Base-by-base conservation (phyloP, 139 green algal species). In the Chlorokybus atmophyticus region DNA sequence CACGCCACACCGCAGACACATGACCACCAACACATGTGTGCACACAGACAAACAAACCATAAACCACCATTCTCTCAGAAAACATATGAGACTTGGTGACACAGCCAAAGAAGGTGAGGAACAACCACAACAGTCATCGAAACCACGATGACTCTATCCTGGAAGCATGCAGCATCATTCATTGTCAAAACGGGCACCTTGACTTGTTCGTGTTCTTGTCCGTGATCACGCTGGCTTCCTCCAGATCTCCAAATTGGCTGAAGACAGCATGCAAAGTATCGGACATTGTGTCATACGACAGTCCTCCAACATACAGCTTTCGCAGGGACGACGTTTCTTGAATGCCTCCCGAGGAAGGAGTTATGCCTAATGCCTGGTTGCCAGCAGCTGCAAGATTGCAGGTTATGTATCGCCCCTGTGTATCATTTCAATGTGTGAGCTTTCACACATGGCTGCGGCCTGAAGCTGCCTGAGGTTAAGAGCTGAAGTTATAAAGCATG, bases 231-330 rank as follows among this genome's bases (percentile, higher is more conserved):
- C 53, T 23, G 3, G 53, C 60, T 41, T 68, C 60, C 47, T 68
- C 60, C 6, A 68, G 64, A 19, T 68, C 60, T 29, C 60, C 60
- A 53, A 57, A 68, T 28, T 68, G 55, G 3, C 31, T 29, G 3
- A 68, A 68, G 27, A 53, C 23, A 17, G 64, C 40, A 10, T 59
- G 41, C 10, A 68, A 44, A 28, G 60, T 67, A 29, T 68, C 60
- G 24, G 30, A 66, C 4, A 32, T 66, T 14, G 60, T 68, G 29
- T 68, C 60, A n/a, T 67, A 68, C 8, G 29, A 60, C 40, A 68
- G 60, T n/a, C 60, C 55, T 26, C 60, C 59, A 8, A 68, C 55
- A 67, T 68, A 68, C 29, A 68, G 19, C 35, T 68, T 68, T 3
- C 60, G 42, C 17, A 40, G 26, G 10, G 26, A n/a, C n/a, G n/a